Evolutionary conservation across 225 moss, liverwort and hornwort species (phyloP), one percentile per base, ranked within the genome.

Genomic region (Sphagnum contortum): DNA sequence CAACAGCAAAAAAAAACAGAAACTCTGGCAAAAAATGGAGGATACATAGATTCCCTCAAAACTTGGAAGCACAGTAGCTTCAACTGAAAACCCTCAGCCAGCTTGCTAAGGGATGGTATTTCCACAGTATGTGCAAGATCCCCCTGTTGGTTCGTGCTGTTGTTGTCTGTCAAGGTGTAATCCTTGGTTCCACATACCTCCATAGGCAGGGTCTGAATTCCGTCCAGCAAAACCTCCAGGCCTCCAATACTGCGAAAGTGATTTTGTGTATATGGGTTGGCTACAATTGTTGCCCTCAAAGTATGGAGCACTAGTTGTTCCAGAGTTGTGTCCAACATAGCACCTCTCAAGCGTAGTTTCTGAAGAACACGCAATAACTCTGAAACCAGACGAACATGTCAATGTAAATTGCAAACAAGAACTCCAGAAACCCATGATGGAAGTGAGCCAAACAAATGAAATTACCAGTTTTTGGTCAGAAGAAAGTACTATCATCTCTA

Each of bases 31-130:
- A 29, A 29, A 29, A 29, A 29, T 69, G 72, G 55, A 84, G 87
- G 89, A 90, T 90, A 90, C 89, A 82, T 84, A 62, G 87, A 84
- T 75, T 90, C 89, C 71, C 87, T 87, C 57, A 87, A 77, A 47
- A 90, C 89, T 76, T 87, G 87, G 75, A 90, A 80, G 46, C 87
- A 90, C 44, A 87, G 72, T 63, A 87, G 77, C 69, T 90, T 87
- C 76, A 90, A 73, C 61, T 87, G 74, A 75, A 90, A 90, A 64
- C 82, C 89, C 57, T 77, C 73, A 46, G 76, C 67, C 59, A 70
- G 49, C 47, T 57, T 74, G 48, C 55, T 68, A 58, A 59, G 45
- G 66, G 60, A 69, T 11, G 62, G 48, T 12, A 65, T 76, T 13
- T 58, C 78, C 50, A 49, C 60, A 66, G 73, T 57, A 29, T 29